Evolutionary conservation across 75 land plant genomes (phyloP), one percentile per base, ranked within the genome.

Genomic region (Sequoiadendron giganteum): DNA sequence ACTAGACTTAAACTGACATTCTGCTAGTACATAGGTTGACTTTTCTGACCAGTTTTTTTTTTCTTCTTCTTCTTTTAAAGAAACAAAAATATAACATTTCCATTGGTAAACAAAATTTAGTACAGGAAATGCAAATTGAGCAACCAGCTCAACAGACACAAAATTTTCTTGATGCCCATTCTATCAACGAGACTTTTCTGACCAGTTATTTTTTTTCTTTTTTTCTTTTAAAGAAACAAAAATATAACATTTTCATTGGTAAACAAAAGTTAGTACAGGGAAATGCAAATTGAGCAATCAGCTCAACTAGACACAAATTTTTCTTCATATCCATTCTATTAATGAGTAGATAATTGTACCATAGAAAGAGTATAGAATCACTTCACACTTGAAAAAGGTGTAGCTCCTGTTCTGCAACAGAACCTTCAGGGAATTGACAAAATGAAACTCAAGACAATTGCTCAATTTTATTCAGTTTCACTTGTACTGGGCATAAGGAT

Each of bases 401-500:
- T 14, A 75, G 16, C 38, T 34, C 77, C 14, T 75, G 77, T 75
- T 34, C 15, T 75, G n/a, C 39, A 32, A 75, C 38, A 10, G 77
- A 8, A 1, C 38, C 38, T 75, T 75, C 34, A 75, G 77, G 77
- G 77, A 75, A 75, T 34, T 30, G 77, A 75, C 34, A 34, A 34
- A 32, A 75, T 11, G 34, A 34, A 30, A 75, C 16, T 30, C 39
- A 34, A 75, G 36, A 75, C n/a, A 30, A 75, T 13, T 75, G 30
- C n/a, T 65, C 82, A 45, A 11, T 28, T 43, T 45, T 25, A 28
- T 28, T 81, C 19, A 2, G 13, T 4, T 47, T 65, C 30, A 82
- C 84, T 82, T 82, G 16, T 82, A 82, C 48, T 45, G 84, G 48
- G 84, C 84, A 45, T 82, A 82, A 4, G 84, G 84, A 13, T 82